Conservation (phyloP, 176 grass and related monocot species). For the Zea mays region DNA sequence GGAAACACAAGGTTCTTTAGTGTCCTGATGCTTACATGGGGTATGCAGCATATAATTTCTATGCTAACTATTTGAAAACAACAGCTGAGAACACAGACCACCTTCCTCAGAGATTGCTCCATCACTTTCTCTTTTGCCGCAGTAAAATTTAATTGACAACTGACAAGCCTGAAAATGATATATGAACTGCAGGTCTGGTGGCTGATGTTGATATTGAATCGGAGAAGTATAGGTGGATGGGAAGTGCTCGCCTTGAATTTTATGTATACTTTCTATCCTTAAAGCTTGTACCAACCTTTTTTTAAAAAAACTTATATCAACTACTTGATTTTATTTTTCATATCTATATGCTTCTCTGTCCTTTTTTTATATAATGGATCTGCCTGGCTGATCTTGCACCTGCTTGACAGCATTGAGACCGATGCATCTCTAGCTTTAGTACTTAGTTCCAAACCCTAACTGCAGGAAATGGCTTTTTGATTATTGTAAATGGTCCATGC, state of each 20-base stretch:
- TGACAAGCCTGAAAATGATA: slow-evolving; percentile 40
- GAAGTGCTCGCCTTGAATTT: slow-evolving; percentile 84
- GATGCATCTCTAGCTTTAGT: slow-evolving; percentile 21
- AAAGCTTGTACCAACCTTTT: background rate
- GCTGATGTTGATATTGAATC: slow-evolving; percentile 98
- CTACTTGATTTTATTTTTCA: background rate
- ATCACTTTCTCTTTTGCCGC: background rate
- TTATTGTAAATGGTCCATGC: background rate
- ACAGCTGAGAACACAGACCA: background rate
- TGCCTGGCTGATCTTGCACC: background rate
- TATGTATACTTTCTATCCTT: slow-evolving; percentile 59
- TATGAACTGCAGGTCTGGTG: slow-evolving; percentile 71
- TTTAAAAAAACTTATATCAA: background rate
- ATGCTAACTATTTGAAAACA: background rate
- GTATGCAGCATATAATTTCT: slow-evolving; percentile 45
- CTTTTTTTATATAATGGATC: background rate
- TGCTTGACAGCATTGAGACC: background rate
- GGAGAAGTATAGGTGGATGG: slow-evolving; percentile 99
- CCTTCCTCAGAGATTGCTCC: slow-evolving; percentile 22
- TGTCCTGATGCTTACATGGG: slow-evolving; percentile 96
- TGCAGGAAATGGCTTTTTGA: background rate
- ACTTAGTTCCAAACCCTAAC: background rate
- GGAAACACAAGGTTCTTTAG: slow-evolving; percentile 90
- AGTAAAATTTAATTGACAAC: slow-evolving; percentile 17
- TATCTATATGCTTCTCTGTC: background rate